These are phyloP conservation scores for Thermoascus crustaceus DNA, from an alignment of 2,329 filamentous ascomycete species.

Conservation along the genomic window DNA sequence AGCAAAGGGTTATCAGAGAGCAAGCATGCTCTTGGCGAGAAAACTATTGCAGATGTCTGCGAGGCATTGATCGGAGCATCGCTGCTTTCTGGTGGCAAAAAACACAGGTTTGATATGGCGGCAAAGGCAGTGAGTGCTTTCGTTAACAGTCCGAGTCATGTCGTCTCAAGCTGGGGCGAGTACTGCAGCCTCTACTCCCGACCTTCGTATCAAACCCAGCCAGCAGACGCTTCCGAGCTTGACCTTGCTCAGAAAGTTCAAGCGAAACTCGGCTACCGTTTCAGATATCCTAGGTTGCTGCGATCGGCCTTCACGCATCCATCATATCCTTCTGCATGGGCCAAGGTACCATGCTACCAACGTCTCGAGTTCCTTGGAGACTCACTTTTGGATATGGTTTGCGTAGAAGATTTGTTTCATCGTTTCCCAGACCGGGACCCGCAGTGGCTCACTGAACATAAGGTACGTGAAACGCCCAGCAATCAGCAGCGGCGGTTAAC, in stretches of 20 bases:
- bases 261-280: constrained; percentile 53
- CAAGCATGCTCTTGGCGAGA: constrained; percentile 68
- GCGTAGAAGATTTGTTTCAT: constrained; percentile 73
- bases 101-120: constrained; percentile 49
- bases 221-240: constrained; percentile 57
- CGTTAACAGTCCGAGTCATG: constrained; percentile 62
- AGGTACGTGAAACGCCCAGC: too few relatives aligned
- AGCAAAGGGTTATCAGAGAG: constrained; percentile 35
- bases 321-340: constrained; percentile 66
- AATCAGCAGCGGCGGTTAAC: constrained; percentile 4
- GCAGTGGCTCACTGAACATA: constrained; percentile 96
- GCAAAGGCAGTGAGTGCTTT: constrained; percentile 51
- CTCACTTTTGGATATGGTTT: constrained; percentile 75
- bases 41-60: constrained; percentile 88
- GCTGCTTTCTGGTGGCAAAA: constrained; percentile 47
- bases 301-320: constrained; percentile 83
- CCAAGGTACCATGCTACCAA: constrained; percentile 80
- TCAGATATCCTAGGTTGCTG: constrained; percentile 66
- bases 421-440: constrained; percentile 72
- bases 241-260: constrained; percentile 61
- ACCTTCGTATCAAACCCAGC: constrained; percentile 61
- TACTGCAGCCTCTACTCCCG: constrained; percentile 62
- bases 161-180: constrained; percentile 60
- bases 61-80: constrained; percentile 91
- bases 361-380: constrained; percentile 89